These are phyloP conservation scores for Xylaria sp. DNA, from an alignment of 2,329 filamentous ascomycete species.

Conservation along the genomic window DNA sequence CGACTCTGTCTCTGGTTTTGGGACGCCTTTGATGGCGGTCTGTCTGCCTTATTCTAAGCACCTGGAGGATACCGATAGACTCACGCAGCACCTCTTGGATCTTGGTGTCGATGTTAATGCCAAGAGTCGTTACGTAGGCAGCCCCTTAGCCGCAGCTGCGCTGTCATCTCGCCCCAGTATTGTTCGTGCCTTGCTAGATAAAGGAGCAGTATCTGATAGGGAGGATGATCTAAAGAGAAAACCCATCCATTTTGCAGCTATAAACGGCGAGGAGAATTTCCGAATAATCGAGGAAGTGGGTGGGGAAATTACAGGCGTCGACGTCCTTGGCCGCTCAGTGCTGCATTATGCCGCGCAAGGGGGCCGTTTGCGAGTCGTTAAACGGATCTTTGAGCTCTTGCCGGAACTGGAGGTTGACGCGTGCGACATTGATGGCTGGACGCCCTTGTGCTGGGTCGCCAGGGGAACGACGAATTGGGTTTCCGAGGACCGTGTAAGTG, in stretches of 20 bases:
- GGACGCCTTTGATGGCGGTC: conserved; percentile 17
- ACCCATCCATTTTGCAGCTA: conserved; percentile 19
- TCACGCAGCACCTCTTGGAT: conserved; percentile 4
- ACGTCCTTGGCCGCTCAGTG: conserved; percentile 10
- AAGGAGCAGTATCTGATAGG: conserved; percentile 4
- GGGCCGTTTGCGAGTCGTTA: conserved; percentile 11
- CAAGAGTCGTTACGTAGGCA: conserved; percentile 17
- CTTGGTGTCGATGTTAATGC: conserved; percentile 6
- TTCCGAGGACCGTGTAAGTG: conserved; percentile 13
- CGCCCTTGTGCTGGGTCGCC: conserved; percentile 19
- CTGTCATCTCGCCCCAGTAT: conserved; percentile 2
- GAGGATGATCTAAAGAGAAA: conserved; percentile 13
- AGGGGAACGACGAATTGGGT: conserved; percentile 5
- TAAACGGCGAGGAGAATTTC: conserved; percentile 22
- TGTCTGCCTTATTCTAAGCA: conserved; percentile 11
- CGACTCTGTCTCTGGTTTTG: conserved; percentile 15
- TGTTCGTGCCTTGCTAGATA: conserved; percentile 12
- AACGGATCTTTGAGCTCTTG: conserved; percentile 7
- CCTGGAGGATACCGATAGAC: conserved; percentile 12
- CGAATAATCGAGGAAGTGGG: conserved; percentile 3
- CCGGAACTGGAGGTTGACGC: conserved; percentile 6
- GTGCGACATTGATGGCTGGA: conserved; percentile 22
- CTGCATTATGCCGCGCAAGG: conserved; percentile 24
- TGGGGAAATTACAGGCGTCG: not conserved
- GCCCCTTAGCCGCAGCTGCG: conserved; percentile 18